phyloP scores from a whole-genome alignment of 129 eudicot genomes.

The Ambrosia trifida region DNA sequence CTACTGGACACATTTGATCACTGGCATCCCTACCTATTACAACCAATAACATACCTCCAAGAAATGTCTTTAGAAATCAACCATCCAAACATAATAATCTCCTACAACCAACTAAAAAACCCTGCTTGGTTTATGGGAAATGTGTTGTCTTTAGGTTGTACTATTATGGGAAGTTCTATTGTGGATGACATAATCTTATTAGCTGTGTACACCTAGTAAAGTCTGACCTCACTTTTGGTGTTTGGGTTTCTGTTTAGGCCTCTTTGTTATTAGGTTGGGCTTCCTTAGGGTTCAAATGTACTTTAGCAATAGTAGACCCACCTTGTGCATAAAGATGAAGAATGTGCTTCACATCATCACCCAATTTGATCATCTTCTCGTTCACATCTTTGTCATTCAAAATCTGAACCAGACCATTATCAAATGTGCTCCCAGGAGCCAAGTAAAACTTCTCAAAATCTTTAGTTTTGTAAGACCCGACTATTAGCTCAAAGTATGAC shows the following conservation, averaged over 20 bases:
- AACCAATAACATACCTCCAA: background rate
- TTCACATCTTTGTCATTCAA: background rate
- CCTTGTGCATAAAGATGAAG: background rate
- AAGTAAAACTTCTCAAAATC: background rate
- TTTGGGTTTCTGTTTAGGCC: no score
- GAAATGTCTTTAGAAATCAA: background rate
- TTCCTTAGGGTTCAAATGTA: no score
- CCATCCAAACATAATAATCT: background rate
- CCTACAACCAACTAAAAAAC: constrained; percentile 1
- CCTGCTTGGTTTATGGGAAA: background rate
- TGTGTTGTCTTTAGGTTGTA: no score
- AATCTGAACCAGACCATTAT: background rate
- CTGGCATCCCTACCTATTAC: constrained; percentile 11
- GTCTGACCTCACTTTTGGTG: no score
- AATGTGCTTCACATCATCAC: background rate
- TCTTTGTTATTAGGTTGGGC: no score
- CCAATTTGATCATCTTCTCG: background rate
- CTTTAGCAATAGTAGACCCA: no score
- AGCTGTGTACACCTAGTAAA: no score
- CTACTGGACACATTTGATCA: background rate
- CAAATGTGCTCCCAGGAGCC: background rate
- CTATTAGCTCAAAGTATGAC: background rate
- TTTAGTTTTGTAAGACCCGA: background rate
- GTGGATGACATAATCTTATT: no score
- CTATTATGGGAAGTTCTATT: no score